Evolutionary conservation across 345 rosid genomes (phyloP).

Genomic region (Arabidopsis thaliana): DNA sequence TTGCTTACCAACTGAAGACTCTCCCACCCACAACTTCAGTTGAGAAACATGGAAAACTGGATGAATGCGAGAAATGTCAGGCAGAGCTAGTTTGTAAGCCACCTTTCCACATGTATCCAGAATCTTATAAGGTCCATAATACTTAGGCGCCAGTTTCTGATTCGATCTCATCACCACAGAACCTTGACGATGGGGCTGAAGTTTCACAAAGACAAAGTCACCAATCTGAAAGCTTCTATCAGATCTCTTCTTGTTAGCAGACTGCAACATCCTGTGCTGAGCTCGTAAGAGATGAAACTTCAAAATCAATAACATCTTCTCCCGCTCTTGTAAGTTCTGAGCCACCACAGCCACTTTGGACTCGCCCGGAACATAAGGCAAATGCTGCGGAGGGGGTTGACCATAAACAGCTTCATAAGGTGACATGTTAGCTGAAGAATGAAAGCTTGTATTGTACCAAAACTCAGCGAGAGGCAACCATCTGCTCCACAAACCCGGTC

Average conservation of each 20-base stretch:
- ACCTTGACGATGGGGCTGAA: background rate
- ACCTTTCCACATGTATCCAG: too few species aligned
- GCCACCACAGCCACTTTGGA: background rate
- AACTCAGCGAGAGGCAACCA: background rate
- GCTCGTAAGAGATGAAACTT: background rate
- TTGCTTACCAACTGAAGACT: too few species aligned
- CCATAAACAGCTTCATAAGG: background rate
- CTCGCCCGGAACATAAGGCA: background rate
- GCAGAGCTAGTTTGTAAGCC: too few species aligned
- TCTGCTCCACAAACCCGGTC: background rate
- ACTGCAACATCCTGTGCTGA: fast-evolving
- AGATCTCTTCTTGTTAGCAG: background rate
- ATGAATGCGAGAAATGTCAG: too few species aligned
- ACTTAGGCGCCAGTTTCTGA: too few species aligned
- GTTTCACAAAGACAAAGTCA: background rate
- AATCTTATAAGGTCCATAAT: too few species aligned
- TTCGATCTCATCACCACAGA: too few species aligned
- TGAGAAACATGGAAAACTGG: too few species aligned
- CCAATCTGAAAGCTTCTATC: background rate
- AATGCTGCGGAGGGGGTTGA: fast-evolving
- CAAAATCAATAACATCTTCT: background rate
- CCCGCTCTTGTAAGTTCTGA: fast-evolving
- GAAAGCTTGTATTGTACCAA: background rate
- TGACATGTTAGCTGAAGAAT: fast-evolving
- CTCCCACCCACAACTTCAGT: too few species aligned